phyloP scores from a whole-genome alignment of 208 protist genomes.

The Lotmaria passim region DNA sequence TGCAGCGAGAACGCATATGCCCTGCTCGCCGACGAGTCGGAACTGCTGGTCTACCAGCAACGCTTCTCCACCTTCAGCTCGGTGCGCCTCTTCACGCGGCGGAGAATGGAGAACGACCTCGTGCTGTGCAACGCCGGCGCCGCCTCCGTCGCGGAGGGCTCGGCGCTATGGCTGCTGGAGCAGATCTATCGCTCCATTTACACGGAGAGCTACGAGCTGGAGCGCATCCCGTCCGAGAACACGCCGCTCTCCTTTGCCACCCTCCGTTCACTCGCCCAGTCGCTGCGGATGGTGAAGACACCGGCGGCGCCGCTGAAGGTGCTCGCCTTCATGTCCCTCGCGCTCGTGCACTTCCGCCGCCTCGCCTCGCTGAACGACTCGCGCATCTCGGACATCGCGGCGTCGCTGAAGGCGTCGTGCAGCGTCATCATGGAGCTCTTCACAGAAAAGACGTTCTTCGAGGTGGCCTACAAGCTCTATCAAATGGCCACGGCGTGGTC shows the following conservation, averaged over 20 bases:
- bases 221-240: conserved; percentile 65
- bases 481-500: conserved; percentile 50
- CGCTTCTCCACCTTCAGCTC: conserved; percentile 76
- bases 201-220: conserved; percentile 63
- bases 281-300: conserved; percentile 39
- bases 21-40: conserved; percentile 77
- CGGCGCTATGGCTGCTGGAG: conserved; percentile 66
- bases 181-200: conserved; percentile 69
- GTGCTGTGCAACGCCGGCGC: conserved; percentile 39
- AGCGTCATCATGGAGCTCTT: conserved; percentile 57
- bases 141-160: conserved; percentile 26
- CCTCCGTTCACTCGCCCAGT: conserved; percentile 42
- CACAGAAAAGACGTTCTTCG: conserved; percentile 55
- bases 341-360: conserved; percentile 63
- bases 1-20: conserved; percentile 70
- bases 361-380: conserved; percentile 53
- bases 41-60: conserved; percentile 75
- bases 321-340: conserved; percentile 62
- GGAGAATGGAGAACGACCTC: conserved; percentile 47
- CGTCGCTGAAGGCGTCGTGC: conserved; percentile 66
- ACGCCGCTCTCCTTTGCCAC: conserved; percentile 48
- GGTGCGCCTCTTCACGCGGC: conserved; percentile 49
- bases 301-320: conserved; percentile 53
- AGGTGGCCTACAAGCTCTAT: conserved; percentile 52
- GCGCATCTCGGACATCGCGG: conserved; percentile 55